These are phyloP conservation scores for Ustilaginoidea virens DNA, from an alignment of 2,329 filamentous ascomycete genomes.

Conservation along the genomic window DNA sequence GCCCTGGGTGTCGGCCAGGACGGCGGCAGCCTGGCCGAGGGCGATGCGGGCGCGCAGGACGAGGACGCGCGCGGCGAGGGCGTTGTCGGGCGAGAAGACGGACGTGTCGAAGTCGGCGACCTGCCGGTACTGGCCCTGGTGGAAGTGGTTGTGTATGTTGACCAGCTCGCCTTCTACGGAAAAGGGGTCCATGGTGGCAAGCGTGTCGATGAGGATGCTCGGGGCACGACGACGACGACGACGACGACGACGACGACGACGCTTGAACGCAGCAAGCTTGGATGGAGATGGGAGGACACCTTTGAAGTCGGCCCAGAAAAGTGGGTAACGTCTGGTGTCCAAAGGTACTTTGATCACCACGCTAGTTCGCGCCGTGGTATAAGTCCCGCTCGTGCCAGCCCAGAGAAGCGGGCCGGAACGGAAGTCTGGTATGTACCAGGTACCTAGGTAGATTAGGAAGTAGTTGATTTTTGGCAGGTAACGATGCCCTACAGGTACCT, in stretches of 20 bases:
- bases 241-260: too few relatives aligned
- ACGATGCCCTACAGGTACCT: too few relatives aligned
- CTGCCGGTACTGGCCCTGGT: slow-evolving; percentile 71
- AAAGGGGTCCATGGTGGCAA: slow-evolving; percentile 48
- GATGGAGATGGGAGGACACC: too few relatives aligned
- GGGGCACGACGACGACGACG: too few relatives aligned
- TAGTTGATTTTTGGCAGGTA: too few relatives aligned
- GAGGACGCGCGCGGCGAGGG: slow-evolving; percentile 60
- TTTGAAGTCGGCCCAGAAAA: slow-evolving; percentile 2
- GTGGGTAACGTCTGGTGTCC: slow-evolving; percentile 2
- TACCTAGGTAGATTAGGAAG: too few relatives aligned
- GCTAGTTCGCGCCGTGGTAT: too few relatives aligned
- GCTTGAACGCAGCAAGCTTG: too few relatives aligned
- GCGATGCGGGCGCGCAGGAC: slow-evolving; percentile 72
- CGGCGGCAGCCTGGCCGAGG: slow-evolving; percentile 60
- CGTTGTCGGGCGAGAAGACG: slow-evolving; percentile 64
- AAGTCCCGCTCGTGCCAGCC: too few relatives aligned
- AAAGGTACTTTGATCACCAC: too few relatives aligned
- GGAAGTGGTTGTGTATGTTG: slow-evolving; percentile 56
- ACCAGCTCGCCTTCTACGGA: slow-evolving; percentile 57
- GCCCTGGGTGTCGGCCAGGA: slow-evolving; percentile 51
- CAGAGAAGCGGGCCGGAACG: too few relatives aligned
- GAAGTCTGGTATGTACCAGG: too few relatives aligned
- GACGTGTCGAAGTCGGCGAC: slow-evolving; percentile 77
- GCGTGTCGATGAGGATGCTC: slow-evolving; percentile 5